Evolutionary conservation across 768 basidiomycete species (phyloP), one percentile per base, ranked within the genome.

Genomic region (Peribolospora kevripleyi): DNA sequence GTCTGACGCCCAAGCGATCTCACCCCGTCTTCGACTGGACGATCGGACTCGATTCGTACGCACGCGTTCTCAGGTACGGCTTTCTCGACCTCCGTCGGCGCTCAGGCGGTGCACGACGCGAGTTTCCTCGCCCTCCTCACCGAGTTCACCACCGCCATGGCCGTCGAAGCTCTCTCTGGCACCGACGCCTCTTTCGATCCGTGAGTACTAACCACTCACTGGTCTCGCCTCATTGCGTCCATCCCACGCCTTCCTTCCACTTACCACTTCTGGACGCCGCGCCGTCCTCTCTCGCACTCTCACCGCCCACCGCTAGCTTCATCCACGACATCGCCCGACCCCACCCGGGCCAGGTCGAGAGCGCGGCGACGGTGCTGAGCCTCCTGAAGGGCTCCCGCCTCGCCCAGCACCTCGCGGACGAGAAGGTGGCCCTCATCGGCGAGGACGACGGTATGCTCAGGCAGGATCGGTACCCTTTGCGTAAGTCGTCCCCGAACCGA

Each of bases 271-370:
- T 25, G 25, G 25, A 25, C 25, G 25, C 25, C 25, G 25, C 25
- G 25, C 25, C 25, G 25, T 25, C 25, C 25, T 4, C 46, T 40
- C 50, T 42, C 8, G 42, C 43, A 41, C 13, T 43, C 43, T 37
- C 40, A 51, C 77, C 72, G 9, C 80, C 79, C 0, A 83, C 80
- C 62, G 79, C 78, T 57, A 75, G 80, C 3, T 88, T 88, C 70
- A 82, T 88, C 57, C 78, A 81, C 65, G 72, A 74, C 47, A 55
- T 61, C 37, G 76, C 80, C 11, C 77, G 85, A 7, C 85, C 85
- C 6, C 85, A 88, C 65, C 80, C 82, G 5, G 84, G 84, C 53
- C 84, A 86, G 70, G 74, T 88, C 49, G 82, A 86, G 64, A 75
- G 72, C 2, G 84, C 81, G 3, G 74, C 71, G 59, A 76, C 75